Evolutionary conservation across 352 stramenopile genomes (phyloP), one percentile per base, ranked within the genome.

Genomic region (Phytophthora cryptogea): DNA sequence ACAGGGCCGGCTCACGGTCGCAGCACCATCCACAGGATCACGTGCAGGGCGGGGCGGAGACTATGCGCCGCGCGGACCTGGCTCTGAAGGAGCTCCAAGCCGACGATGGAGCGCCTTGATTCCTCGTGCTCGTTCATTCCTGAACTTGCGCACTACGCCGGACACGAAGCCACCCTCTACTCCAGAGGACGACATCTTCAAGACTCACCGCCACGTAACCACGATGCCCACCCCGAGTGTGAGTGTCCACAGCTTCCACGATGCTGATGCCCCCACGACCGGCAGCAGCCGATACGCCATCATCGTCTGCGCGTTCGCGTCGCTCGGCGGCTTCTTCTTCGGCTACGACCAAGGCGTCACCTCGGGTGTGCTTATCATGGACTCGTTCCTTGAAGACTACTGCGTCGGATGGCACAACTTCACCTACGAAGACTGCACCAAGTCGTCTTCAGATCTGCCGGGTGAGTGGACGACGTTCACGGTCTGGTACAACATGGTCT

Each of bases 241-340:
- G 54, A 63, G 28, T 23, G 44, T 70, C 62, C 37, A 70, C 48
- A 66, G 43, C 37, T 57, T 66, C 32, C 36, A 64, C 33, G 57
- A 63, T 42, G 55, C 56, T 13, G 45, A 63, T 16, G 47, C 41
- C n/a, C 65, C 61, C 11, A 73, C 71, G 2, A 52, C 70, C 10
- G 71, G 71, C 35, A 75, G 56, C 44, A 66, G 30, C 33, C 59
- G 48, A 10, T 76, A 74, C 48, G 69, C 69, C n/a, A 72, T 74
- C 50, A 55, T 62, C 37, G 61, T 69, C 17, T 69, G 61, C 36
- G 55, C 53, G 23, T 69, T 69, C 48, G 53, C 61, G 3, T 64
- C 62, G 13, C 55, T 70, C 23, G 62, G 62, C 14, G 62, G 62
- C 28, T 63, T 70, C 61, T 23, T 23, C 20, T 23, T 23, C 20